Base-by-base conservation (phyloP, 2,329 filamentous ascomycete genomes). In the Claviceps humidiphila region DNA sequence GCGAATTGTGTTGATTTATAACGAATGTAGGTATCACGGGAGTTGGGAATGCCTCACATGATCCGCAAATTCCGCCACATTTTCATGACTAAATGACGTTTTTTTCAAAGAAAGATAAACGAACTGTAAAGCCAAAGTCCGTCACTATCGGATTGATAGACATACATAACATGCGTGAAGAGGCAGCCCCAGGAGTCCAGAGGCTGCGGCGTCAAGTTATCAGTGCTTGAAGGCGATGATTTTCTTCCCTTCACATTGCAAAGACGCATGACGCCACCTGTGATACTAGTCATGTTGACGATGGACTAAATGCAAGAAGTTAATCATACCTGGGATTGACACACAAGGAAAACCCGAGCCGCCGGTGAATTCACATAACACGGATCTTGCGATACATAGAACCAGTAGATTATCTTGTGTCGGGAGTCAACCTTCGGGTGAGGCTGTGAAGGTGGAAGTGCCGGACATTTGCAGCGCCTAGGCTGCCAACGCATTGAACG, bases 1-100 rank as follows among this genome's bases (percentile, higher is more conserved):
- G 59, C 61, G 1, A 60, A 60, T 55, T 1, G 58, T 61, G 0
- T 60, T 60, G 26, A 24, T 44, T 6, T 11, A 17, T 39, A 40
- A 43, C 24, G 3, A 22, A 17, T 17, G 20, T 48, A 20, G 17
- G 17, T 20, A 26, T 9, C 20, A 40, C 11, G 20, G 20, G 46
- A 26, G 20, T 24, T 39, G 5, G 17, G 20, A 39, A 13, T 14
- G 37, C 40, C 4, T 17, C 20, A 22, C n/a, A 40, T 24, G 13
- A 26, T 17, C n/a, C 26, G n/a, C 22, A 41, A 30, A 41, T 41
- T 8, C 4, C 47, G 4, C 22, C 4, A 45, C 6, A 34, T n/a
- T 3, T 20, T 34, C 2, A 34, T 34, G 26, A 34, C 7, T 34
- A n/a, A 17, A 46, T 34, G 24, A 13, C 34, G 16, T 46, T 20